Evolutionary conservation across 768 basidiomycete genomes (phyloP), one percentile per base, ranked within the genome.

Genomic region (Panellus pusillus): DNA sequence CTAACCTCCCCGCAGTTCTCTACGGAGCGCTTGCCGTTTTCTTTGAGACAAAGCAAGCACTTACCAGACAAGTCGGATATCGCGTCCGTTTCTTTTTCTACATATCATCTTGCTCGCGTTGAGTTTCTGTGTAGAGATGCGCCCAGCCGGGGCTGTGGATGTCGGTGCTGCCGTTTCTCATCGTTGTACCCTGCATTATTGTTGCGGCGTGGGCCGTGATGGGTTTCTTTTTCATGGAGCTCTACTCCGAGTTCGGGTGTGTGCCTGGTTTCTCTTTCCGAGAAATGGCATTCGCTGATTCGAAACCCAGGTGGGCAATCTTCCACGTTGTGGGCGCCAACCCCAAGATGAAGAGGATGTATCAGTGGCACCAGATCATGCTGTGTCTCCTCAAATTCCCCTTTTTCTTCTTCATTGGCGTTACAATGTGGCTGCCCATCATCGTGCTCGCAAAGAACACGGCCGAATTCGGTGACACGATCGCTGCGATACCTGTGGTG

Each of bases 341-440:
- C 61, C 87, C 88, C 9, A 86, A 78, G 61, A 84, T 89, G 81
- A 93, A 92, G 72, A 80, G 91, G 29, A 93, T 93, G 91, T 93
- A 91, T 66, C 88, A 87, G 62, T 91, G 75, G 70, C 93, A 93
- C 64, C 88, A 93, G 71, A 82, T 93, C 62, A 81, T 92, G 78
- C 83, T 93, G 42, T 92, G 89, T 64, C 78, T 93, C 47, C 80
- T 93, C 62, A 93, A 92, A 67, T 91, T 93, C 67, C 90, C 93
- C 68, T 93, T 92, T 69, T 93, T 93, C 74, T 83, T 81, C 68
- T 93, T 93, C 65, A 78, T 80, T 18, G 91, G 87, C n/a, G 86
- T 93, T 20, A 92, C 91, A 2, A 91, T 92, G 80, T 92, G 93
- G 91, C 82, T 93, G 31, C 80, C 92, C 52, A 93, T 93, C 58